These are phyloP conservation scores for Penicillium nucicola DNA, from an alignment of 495 filamentous ascomycete species.

Conservation along the genomic window DNA sequence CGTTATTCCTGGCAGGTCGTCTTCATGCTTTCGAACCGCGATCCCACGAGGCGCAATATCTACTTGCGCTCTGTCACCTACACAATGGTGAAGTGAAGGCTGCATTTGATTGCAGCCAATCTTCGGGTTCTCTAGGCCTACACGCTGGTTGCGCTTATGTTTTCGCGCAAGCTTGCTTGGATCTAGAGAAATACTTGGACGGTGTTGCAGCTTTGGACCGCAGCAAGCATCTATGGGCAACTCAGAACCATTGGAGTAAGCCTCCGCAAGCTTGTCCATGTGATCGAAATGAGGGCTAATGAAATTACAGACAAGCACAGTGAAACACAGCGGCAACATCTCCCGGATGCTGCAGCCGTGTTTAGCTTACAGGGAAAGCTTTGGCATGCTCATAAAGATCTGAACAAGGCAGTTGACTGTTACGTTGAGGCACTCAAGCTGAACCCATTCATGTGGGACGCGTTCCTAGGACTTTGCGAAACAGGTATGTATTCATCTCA, in stretches of 20 bases:
- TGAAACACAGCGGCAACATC: constrained; percentile 59
- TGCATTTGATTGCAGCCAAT: constrained; percentile 69
- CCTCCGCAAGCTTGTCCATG: constrained; percentile 10
- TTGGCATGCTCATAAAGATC: constrained; percentile 75
- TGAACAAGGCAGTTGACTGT: constrained; percentile 73
- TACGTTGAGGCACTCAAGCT: constrained; percentile 85
- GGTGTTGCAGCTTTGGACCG: constrained; percentile 79
- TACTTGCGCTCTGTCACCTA: constrained; percentile 79
- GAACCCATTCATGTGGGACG: constrained; percentile 99
- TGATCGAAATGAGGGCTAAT: not conserved
- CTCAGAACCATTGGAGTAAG: constrained; percentile 69
- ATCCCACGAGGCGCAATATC: constrained; percentile 73
- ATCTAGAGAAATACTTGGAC: constrained; percentile 70
- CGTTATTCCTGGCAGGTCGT: constrained; percentile 86
- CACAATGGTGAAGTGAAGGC: constrained; percentile 73
- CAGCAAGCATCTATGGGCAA: constrained; percentile 64
- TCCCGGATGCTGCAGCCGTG: constrained; percentile 81
- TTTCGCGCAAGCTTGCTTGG: constrained; percentile 84
- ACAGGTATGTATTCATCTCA: constrained; percentile 47
- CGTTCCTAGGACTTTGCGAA: constrained; percentile 77
- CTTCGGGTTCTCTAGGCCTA: constrained; percentile 57
- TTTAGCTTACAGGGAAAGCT: constrained; percentile 82
- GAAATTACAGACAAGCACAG: constrained; percentile 58
- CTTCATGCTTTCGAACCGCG: constrained; percentile 78
- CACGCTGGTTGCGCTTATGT: constrained; percentile 89